Percentiles rank a stretch among this genome's conserved stretches.
phyloP scores from a whole-genome alignment of 129 eudicot species.

The Lonicera japonica region DNA sequence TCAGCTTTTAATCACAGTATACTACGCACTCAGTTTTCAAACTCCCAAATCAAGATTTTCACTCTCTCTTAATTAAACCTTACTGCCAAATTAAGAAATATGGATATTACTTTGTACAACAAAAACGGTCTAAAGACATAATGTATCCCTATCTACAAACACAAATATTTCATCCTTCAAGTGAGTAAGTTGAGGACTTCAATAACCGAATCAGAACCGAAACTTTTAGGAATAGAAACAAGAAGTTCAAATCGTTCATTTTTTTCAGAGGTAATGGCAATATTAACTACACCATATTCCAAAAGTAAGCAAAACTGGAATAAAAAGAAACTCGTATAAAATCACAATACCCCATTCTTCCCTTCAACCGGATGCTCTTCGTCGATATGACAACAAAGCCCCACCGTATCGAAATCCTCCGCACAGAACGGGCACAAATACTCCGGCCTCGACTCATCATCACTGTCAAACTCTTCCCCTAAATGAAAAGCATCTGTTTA shows the following conservation, averaged over 20 bases:
- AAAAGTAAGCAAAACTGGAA: not conserved
- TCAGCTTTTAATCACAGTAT: too few species aligned
- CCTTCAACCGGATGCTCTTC: slow-evolving; percentile 78
- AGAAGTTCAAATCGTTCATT: too few species aligned
- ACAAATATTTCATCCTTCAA: too few species aligned
- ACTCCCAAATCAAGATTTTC: slow-evolving; percentile 64
- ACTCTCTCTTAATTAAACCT: slow-evolving; percentile 51
- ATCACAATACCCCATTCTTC: slow-evolving; percentile 61
- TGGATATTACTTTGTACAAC: too few species aligned
- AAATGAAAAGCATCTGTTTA: slow-evolving; percentile 45
- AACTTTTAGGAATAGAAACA: too few species aligned
- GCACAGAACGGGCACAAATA: slow-evolving; percentile 85
- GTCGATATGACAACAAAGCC: slow-evolving; percentile 91
- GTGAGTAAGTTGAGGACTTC: too few species aligned
- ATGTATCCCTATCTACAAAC: too few species aligned
- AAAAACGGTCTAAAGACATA: too few species aligned
- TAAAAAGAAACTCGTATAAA: too few species aligned
- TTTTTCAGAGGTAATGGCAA: too few species aligned
- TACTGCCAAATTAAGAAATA: too few species aligned
- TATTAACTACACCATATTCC: not conserved
- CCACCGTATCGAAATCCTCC: slow-evolving; percentile 87
- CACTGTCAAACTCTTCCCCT: slow-evolving; percentile 57
- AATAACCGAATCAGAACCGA: too few species aligned
- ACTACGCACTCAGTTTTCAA: slow-evolving; percentile 51
- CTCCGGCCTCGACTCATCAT: slow-evolving; percentile 66